Evolutionary conservation across 305 asterid species (phyloP).

Genomic region (Solanum hybrid): DNA sequence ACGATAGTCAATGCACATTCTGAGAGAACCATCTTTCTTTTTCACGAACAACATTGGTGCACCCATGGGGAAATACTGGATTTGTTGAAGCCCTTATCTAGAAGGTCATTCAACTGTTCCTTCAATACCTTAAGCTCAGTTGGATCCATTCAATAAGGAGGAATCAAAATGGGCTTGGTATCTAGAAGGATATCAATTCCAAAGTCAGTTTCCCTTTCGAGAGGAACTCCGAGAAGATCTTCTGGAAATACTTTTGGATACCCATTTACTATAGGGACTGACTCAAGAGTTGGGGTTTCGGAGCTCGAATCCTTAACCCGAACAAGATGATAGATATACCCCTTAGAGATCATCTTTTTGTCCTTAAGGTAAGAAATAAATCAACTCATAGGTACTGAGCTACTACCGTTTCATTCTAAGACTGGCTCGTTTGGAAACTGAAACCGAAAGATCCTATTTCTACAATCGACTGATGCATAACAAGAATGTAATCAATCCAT

Average conservation of each 20-base stretch:
- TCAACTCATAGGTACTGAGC: background rate
- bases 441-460: too few relatives aligned
- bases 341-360: too few relatives aligned
- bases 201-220: background rate
- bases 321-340: too few relatives aligned
- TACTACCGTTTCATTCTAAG: background rate
- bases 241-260: background rate
- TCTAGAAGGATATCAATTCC: background rate
- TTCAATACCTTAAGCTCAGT: background rate
- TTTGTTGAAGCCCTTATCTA: background rate
- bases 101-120: background rate
- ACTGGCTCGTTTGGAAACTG: too few relatives aligned
- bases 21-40: too few relatives aligned
- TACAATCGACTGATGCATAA: too few relatives aligned
- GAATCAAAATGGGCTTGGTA: background rate
- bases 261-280: background rate
- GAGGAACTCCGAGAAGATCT: background rate
- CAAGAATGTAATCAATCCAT: background rate
- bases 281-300: background rate
- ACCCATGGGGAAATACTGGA: background rate
- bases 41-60: too few relatives aligned
- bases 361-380: too few relatives aligned
- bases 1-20: too few relatives aligned
- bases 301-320: too few relatives aligned
- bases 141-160: background rate